Evolutionary conservation across 768 basidiomycete genomes (phyloP).

Genomic region (Dentipellis fragilis): DNA sequence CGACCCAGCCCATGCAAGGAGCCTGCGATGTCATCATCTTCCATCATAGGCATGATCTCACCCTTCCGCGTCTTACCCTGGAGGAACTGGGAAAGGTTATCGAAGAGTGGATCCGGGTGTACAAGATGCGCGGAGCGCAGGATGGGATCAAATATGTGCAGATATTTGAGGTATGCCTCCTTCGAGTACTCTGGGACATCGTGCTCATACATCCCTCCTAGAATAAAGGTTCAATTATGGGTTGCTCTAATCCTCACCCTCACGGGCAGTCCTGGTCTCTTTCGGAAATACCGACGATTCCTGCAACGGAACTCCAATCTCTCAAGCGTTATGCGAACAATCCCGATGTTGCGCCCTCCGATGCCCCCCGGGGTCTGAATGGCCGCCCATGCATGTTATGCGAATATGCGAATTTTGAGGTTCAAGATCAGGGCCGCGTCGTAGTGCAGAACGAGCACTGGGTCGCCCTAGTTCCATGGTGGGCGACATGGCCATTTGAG

Average conservation of each 20-base stretch:
- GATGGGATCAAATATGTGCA: conserved; percentile 75
- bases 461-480: conserved; percentile 85
- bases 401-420: conserved; percentile 68
- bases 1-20: conserved; percentile 61
- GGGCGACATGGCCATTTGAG: conserved; percentile 94
- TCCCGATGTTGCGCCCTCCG: conserved; percentile 24
- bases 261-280: conserved; percentile 88
- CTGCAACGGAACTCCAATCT: conserved; percentile 54
- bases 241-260: conserved; percentile 90
- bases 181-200: conserved; percentile 1
- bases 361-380: conserved; percentile 46
- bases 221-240: conserved; percentile 94
- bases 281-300: conserved; percentile 59
- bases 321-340: conserved; percentile 39
- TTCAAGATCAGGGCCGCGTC: conserved; percentile 43
- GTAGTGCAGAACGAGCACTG: conserved; percentile 69
- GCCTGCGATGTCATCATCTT: conserved; percentile 86
- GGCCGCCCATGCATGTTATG: conserved; percentile 64
- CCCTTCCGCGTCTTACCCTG: conserved; percentile 54
- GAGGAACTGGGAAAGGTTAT: conserved; percentile 57
- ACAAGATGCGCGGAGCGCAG: conserved; percentile 45
- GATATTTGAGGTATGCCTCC: conserved; percentile 61
- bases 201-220: conserved; percentile 21
- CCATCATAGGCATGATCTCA: conserved; percentile 78
- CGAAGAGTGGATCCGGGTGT: conserved; percentile 63